Evolutionary conservation across 1,284 basidiomycete genomes (phyloP).

Genomic region (Ganoderma lingzhi): DNA sequence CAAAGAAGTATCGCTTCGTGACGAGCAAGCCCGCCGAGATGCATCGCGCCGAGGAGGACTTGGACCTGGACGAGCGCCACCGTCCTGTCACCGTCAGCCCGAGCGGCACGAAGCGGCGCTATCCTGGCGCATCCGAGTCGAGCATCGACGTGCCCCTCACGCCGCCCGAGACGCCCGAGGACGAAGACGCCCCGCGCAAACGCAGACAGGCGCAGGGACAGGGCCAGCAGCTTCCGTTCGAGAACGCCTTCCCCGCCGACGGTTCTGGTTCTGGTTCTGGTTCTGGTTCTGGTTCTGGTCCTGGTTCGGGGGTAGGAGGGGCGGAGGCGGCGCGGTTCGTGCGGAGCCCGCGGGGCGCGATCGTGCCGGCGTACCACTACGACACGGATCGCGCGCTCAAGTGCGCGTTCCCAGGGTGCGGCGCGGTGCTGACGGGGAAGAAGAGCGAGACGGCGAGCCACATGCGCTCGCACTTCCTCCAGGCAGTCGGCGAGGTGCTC

Average conservation of each 20-base stretch:
- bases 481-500: constrained; percentile 19
- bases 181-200: constrained; percentile 13
- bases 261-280: no score
- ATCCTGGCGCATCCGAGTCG: constrained; percentile 14
- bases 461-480: constrained; percentile 29
- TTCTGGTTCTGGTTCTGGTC: no score
- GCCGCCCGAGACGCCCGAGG: constrained; percentile 4
- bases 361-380: constrained; percentile 30
- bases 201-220: constrained; percentile 8
- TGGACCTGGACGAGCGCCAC: not conserved
- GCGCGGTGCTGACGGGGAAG: constrained; percentile 25
- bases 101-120: constrained; percentile 10
- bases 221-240: constrained; percentile 1
- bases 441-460: constrained; percentile 32
- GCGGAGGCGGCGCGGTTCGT: not conserved
- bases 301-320: not conserved
- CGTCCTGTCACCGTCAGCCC: constrained; percentile 6
- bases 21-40: constrained; percentile 17
- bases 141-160: constrained; percentile 20
- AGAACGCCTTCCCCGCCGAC: constrained; percentile 2
- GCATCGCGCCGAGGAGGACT: not conserved
- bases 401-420: constrained; percentile 28
- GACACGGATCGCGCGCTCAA: constrained; percentile 25
- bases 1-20: constrained; percentile 31
- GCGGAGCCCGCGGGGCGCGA: constrained; percentile 22